Conservation (phyloP, 768 basidiomycete species). For the Phlebiopsis flavidoalba region DNA sequence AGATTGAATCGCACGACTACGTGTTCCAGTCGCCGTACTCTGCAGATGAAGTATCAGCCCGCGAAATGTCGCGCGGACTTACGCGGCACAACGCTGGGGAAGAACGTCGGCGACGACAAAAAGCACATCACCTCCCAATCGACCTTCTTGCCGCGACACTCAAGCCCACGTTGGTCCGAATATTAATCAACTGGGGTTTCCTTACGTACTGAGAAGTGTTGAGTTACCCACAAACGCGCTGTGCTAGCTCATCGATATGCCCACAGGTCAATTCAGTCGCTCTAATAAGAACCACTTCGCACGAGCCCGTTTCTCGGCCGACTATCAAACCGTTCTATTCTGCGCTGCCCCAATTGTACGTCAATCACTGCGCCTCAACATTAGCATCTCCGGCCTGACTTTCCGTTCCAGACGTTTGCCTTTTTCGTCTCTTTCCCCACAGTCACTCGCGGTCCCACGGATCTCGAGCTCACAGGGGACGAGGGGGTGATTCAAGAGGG, state of each 20-base stretch:
- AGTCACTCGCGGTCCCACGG: background rate
- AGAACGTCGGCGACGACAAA: background rate
- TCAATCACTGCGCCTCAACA: background rate
- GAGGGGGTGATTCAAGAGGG: background rate
- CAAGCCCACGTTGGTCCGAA: background rate
- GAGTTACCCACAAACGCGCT: background rate
- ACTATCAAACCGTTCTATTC: constrained; percentile 2
- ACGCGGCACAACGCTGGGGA: background rate
- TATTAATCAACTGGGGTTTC: background rate
- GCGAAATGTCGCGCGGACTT: background rate
- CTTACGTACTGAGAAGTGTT: background rate
- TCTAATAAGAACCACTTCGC: background rate
- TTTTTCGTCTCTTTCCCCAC: background rate
- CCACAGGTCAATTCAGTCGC: background rate
- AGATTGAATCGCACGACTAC: background rate
- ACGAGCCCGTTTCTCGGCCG: constrained; percentile 4
- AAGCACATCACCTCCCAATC: background rate
- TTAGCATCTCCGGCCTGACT: background rate
- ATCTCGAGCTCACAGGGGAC: background rate
- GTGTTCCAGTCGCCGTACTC: background rate
- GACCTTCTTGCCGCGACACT: background rate
- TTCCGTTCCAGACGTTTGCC: background rate
- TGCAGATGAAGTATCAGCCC: background rate
- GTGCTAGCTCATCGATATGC: constrained; percentile 1
- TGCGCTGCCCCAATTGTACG: background rate